Conservation (phyloP, 495 filamentous ascomycete genomes). For the Geoglossum glabrum region DNA sequence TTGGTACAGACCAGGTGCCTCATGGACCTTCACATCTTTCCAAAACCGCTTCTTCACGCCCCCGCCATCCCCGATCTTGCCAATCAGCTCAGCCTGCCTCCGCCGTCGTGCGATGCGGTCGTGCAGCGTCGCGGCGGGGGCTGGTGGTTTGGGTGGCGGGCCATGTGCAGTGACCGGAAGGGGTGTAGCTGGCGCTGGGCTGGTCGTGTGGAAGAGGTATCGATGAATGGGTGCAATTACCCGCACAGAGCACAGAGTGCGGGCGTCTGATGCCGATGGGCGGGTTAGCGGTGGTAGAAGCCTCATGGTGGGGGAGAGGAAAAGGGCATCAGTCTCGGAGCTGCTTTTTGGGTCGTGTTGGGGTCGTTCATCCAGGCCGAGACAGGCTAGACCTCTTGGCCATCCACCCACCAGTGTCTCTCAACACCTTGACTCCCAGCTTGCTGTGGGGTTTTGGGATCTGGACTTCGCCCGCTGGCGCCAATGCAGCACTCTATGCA, state of each 20-base stretch:
- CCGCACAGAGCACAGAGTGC: background rate
- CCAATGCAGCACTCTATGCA: too few relatives aligned
- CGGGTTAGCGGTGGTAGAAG: background rate
- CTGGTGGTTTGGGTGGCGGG: constrained; percentile 62
- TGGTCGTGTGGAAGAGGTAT: constrained; percentile 27
- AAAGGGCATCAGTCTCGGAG: too few relatives aligned
- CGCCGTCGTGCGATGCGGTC: constrained; percentile 31
- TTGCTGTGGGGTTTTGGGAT: too few relatives aligned
- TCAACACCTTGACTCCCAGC: too few relatives aligned
- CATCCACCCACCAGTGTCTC: too few relatives aligned
- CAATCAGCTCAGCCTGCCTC: constrained; percentile 33
- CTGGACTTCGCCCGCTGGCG: too few relatives aligned
- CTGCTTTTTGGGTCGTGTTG: too few relatives aligned
- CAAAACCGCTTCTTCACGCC: constrained; percentile 54
- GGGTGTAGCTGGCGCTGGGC: constrained; percentile 31
- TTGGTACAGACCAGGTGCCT: constrained; percentile 26
- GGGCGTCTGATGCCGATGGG: background rate
- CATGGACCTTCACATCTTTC: constrained; percentile 53
- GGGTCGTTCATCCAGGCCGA: too few relatives aligned
- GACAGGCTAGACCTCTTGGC: too few relatives aligned
- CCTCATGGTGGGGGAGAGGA: background rate
- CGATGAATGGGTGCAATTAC: background rate
- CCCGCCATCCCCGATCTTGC: constrained; percentile 23
- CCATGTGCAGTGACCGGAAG: constrained; percentile 60
- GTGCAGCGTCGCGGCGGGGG: constrained; percentile 32